phyloP scores from a whole-genome alignment of 225 moss, liverwort and hornwort species.

The Bryoerythrophyllum caledonicum region DNA sequence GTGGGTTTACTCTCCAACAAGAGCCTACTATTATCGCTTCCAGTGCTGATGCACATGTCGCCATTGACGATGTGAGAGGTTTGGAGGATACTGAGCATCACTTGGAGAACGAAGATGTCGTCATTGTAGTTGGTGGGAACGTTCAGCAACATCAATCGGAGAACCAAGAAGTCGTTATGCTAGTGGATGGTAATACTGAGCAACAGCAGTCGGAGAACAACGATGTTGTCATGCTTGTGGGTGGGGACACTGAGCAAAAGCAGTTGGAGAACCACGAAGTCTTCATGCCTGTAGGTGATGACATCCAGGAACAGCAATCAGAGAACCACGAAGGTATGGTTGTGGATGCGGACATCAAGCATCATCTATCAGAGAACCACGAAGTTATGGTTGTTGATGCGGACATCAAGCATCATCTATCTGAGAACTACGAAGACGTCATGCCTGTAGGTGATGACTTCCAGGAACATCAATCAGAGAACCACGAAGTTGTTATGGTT shows the following conservation, averaged over 20 bases:
- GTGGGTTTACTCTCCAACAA: not conserved
- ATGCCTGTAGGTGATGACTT: not conserved
- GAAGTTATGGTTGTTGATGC: not conserved
- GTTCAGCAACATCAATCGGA: not conserved
- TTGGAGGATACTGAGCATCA: not conserved
- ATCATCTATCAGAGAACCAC: not conserved
- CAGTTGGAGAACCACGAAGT: not conserved
- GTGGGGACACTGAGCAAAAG: not conserved
- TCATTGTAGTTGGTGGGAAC: not conserved
- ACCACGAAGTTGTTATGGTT: not conserved
- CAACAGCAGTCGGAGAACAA: not conserved
- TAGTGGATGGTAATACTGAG: not conserved
- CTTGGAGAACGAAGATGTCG: not conserved
- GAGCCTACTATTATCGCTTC: conserved; percentile 4
- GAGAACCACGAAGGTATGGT: not conserved
- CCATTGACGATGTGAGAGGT: not conserved
- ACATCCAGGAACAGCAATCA: not conserved
- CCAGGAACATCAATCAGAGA: not conserved
- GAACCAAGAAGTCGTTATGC: not conserved
- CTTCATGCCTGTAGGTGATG: not conserved
- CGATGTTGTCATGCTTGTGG: not conserved
- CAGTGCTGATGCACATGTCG: not conserved
- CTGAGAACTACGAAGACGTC: not conserved
- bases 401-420: not conserved
- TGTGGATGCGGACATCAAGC: no score